Conservation (phyloP, 2,329 filamentous ascomycete genomes). For the Dothidotthia symphoricarpi region DNA sequence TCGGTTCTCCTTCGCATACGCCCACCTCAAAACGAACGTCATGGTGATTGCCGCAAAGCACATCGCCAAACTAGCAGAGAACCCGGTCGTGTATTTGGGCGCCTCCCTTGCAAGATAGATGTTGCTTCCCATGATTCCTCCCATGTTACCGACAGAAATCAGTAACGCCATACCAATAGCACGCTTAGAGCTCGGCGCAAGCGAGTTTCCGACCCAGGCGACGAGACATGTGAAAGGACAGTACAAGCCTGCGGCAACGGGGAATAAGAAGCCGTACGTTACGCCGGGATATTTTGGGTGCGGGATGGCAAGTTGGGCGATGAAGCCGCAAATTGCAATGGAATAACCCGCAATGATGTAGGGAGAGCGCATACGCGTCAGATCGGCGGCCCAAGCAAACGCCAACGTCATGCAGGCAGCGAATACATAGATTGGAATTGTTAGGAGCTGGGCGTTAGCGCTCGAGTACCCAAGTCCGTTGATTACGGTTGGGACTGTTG, state of each 20-base stretch:
- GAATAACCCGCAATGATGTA: conserved; percentile 55
- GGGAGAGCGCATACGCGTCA: conserved; percentile 52
- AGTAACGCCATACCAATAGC: conserved; percentile 53
- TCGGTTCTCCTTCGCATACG: conserved; percentile 40
- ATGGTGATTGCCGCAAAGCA: conserved; percentile 48
- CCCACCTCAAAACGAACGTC: conserved; percentile 45
- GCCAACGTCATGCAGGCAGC: conserved; percentile 43
- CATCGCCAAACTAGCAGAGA: conserved; percentile 49
- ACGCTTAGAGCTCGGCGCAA: conserved; percentile 37
- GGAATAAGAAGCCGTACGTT: conserved; percentile 47
- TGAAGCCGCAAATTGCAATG: conserved; percentile 56
- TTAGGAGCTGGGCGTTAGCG: conserved; percentile 44
- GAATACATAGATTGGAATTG: conserved; percentile 46
- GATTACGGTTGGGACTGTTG: conserved; percentile 46
- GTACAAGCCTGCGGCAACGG: conserved; percentile 38
- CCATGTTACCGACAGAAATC: conserved; percentile 50
- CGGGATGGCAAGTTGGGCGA: conserved; percentile 51
- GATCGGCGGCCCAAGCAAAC: conserved; percentile 52
- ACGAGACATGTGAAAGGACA: conserved; percentile 40
- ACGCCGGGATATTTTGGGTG: conserved; percentile 46
- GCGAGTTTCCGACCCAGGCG: conserved; percentile 38
- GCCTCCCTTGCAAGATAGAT: conserved; percentile 51
- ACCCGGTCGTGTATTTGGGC: conserved; percentile 53
- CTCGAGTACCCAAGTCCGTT: conserved; percentile 44
- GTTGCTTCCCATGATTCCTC: conserved; percentile 46